Evolutionary conservation across 805 yeast species (phyloP).

Genomic region (Suhomyces faveliae): DNA sequence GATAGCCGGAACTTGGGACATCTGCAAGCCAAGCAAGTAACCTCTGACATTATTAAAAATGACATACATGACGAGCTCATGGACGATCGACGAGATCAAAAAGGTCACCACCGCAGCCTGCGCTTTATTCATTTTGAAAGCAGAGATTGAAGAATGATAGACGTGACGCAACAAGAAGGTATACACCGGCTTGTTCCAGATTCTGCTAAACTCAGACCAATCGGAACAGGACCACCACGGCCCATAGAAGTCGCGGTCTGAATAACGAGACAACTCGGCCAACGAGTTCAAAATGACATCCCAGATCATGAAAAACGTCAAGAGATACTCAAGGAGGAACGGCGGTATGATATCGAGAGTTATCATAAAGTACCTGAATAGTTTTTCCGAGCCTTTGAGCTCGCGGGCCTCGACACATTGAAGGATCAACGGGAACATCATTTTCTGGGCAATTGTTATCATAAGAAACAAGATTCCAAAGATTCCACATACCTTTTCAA

Average conservation of each 20-base stretch:
- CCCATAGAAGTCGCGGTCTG: conserved; percentile 90
- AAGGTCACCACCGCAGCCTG: conserved; percentile 79
- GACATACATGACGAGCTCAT: conserved; percentile 90
- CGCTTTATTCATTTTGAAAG: conserved; percentile 59
- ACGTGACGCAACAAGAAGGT: conserved; percentile 87
- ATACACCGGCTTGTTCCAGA: conserved; percentile 96
- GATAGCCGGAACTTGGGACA: conserved; percentile 84
- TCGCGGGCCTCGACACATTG: conserved; percentile 54
- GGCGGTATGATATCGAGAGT: conserved; percentile 76
- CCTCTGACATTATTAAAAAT: conserved; percentile 79
- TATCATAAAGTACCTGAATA: conserved; percentile 53
- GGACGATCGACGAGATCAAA: conserved; percentile 75
- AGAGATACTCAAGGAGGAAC: conserved; percentile 68
- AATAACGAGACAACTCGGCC: conserved; percentile 84
- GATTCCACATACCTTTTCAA: conserved; percentile 70
- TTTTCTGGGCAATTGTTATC: conserved; percentile 75
- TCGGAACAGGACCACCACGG: conserved; percentile 97
- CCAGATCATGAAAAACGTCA: conserved; percentile 91
- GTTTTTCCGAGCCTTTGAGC: conserved; percentile 46
- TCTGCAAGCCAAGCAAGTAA: conserved; percentile 74
- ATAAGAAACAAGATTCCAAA: conserved; percentile 84
- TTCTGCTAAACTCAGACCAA: conserved; percentile 90
- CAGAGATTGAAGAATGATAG: conserved; percentile 84
- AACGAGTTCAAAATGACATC: conserved; percentile 86
- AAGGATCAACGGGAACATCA: conserved; percentile 70